Evolutionary conservation across 1,139 yeast genomes (phyloP).

Genomic region (Geotrichum phurueaensis): DNA sequence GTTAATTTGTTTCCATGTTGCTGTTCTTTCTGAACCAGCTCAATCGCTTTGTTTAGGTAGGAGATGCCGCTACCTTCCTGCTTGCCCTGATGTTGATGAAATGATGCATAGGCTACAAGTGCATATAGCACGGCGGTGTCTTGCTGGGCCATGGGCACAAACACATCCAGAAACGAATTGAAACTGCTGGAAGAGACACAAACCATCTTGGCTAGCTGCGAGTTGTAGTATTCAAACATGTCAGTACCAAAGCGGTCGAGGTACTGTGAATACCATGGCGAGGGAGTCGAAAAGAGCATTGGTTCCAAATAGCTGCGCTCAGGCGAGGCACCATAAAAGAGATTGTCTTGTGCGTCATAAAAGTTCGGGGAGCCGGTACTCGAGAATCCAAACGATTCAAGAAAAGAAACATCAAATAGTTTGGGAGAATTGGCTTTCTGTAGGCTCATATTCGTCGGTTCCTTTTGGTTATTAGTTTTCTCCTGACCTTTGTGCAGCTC

Average conservation of each 20-base stretch:
- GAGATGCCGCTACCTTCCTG: slow-evolving; percentile 35
- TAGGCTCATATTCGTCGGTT: not conserved
- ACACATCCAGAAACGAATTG: slow-evolving; percentile 63
- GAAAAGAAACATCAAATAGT: not conserved
- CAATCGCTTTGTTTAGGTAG: slow-evolving; percentile 32
- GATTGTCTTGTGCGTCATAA: not conserved
- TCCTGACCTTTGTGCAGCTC: not conserved
- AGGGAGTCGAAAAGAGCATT: slow-evolving; percentile 8
- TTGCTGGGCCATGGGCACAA: slow-evolving; percentile 67
- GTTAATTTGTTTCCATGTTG: slow-evolving; percentile 25
- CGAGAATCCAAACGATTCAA: not conserved
- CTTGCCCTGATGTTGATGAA: slow-evolving; percentile 46
- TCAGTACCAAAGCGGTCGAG: slow-evolving; percentile 42
- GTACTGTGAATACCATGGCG: slow-evolving; percentile 22
- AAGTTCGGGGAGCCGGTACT: not conserved
- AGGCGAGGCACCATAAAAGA: not conserved
- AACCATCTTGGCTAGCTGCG: slow-evolving; percentile 51
- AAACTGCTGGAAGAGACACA: slow-evolving; percentile 61
- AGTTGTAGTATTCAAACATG: slow-evolving; percentile 61
- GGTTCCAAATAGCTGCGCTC: not conserved
- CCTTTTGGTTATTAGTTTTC: not conserved
- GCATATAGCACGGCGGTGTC: slow-evolving; percentile 64
- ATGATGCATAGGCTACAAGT: slow-evolving; percentile 73
- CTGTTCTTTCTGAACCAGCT: slow-evolving; percentile 21
- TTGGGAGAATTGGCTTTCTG: not conserved